A percentile compares a stretch with the other conserved stretches of the same genome.
Conservation (phyloP, 495 filamentous ascomycete genomes). For the Amniculicola lignicola region DNA sequence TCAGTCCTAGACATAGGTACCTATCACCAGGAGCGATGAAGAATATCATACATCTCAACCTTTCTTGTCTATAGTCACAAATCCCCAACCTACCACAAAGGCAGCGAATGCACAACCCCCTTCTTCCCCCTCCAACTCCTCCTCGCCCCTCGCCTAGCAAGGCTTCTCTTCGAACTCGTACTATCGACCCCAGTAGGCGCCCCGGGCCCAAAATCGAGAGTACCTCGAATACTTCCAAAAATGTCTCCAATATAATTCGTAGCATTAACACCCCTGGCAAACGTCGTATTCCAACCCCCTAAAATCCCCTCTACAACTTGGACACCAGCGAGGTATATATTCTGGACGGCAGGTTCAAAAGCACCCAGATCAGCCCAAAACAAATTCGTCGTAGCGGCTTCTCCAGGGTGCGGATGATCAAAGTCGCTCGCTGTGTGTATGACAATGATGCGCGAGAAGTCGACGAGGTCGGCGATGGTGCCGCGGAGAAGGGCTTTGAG, state of each 20-base stretch:
- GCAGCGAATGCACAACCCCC: too few species aligned
- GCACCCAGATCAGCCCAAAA: slow-evolving; percentile 57
- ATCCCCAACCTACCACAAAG: too few species aligned
- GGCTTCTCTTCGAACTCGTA: background rate
- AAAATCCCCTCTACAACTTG: slow-evolving; percentile 67
- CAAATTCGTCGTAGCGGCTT: slow-evolving; percentile 55
- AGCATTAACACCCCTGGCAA: slow-evolving; percentile 56
- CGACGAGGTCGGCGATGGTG: slow-evolving; percentile 52
- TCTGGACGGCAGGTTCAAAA: slow-evolving; percentile 55
- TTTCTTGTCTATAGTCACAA: too few species aligned
- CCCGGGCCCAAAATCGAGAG: slow-evolving; percentile 64
- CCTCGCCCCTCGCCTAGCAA: background rate
- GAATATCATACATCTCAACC: too few species aligned
- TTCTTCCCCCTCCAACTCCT: background rate
- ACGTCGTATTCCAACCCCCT: slow-evolving; percentile 56
- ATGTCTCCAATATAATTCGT: slow-evolving; percentile 73
- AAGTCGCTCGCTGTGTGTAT: slow-evolving; percentile 75
- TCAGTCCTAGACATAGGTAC: too few species aligned
- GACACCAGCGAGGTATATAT: slow-evolving; percentile 65
- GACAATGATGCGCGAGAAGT: slow-evolving; percentile 66
- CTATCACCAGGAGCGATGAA: too few species aligned
- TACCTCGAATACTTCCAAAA: slow-evolving; percentile 62
- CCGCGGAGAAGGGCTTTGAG: slow-evolving; percentile 66
- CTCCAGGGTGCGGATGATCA: slow-evolving; percentile 61
- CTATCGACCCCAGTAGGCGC: slow-evolving; percentile 36